Evolutionary conservation across 1,284 basidiomycete species (phyloP).

Genomic region (Puccinia polysora): DNA sequence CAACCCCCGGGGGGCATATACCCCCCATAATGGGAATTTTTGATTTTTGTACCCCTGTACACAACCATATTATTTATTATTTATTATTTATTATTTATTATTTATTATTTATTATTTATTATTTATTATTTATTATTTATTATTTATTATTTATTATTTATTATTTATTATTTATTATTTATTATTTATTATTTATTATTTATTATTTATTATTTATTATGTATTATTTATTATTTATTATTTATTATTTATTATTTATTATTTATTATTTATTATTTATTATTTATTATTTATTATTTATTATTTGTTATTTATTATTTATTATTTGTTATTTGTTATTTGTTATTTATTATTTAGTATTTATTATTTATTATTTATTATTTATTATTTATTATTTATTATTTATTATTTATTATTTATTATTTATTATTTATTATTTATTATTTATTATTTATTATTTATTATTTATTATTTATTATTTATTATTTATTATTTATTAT

Average conservation of each 20-base stretch:
- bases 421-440: neutral
- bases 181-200: constrained; percentile 4
- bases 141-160: constrained; percentile 4
- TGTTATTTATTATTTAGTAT: no score
- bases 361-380: neutral
- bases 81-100: constrained; percentile 4
- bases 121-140: constrained; percentile 4
- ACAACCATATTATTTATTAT: constrained; percentile 1
- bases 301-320: no score
- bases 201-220: constrained; percentile 4
- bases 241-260: constrained; percentile 4
- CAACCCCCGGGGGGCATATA: no score
- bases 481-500: neutral
- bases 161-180: constrained; percentile 4
- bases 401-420: neutral
- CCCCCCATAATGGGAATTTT: no score
- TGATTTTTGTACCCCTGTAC: no score
- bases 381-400: neutral
- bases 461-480: neutral
- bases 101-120: constrained; percentile 4
- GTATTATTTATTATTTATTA: constrained; percentile 1
- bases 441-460: neutral
- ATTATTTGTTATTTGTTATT: no score
- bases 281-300: no score
- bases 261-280: constrained; percentile 4